A percentile compares a stretch with the other conserved stretches of the same genome.
phyloP scores from a whole-genome alignment of 1,139 yeast genomes.

The Candida glucosophila region DNA sequence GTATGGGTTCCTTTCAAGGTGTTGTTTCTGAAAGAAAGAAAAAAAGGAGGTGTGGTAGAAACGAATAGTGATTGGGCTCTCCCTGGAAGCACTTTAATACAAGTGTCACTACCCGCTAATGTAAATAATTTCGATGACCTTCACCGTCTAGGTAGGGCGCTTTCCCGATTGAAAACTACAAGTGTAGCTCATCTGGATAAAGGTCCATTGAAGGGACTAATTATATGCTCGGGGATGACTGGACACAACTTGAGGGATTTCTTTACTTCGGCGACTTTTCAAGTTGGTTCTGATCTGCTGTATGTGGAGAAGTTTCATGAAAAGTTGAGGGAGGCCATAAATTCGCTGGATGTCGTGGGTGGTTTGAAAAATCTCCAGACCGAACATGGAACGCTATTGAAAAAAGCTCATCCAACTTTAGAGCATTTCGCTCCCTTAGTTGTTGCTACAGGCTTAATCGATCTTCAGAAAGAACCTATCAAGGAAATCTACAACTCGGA shows the following conservation, averaged over 20 bases:
- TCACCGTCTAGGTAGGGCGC: slow-evolving; percentile 46
- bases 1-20: slow-evolving; percentile 75
- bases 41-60: slow-evolving; percentile 13
- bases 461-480: slow-evolving; percentile 18
- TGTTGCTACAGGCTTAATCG: slow-evolving; percentile 56
- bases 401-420: slow-evolving; percentile 60
- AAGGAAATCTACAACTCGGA: slow-evolving; percentile 38
- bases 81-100: slow-evolving; percentile 46
- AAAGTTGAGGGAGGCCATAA: slow-evolving; percentile 24
- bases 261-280: slow-evolving; percentile 13
- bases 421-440: slow-evolving; percentile 69
- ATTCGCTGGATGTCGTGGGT: slow-evolving; percentile 15
- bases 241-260: slow-evolving; percentile 66
- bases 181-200: too few relatives aligned
- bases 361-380: slow-evolving; percentile 23
- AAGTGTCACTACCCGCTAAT: slow-evolving; percentile 50
- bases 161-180: slow-evolving; percentile 32
- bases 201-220: slow-evolving; percentile 30
- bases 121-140: slow-evolving; percentile 40
- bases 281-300: too few relatives aligned
- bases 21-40: slow-evolving; percentile 44
- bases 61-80: slow-evolving; percentile 30
- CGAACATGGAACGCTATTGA: slow-evolving; percentile 25
- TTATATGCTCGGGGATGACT: slow-evolving; percentile 68
- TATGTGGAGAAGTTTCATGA: slow-evolving; percentile 45